Evolutionary conservation across 2,329 filamentous ascomycete genomes (phyloP).

Genomic region (Aureobasidium lini): DNA sequence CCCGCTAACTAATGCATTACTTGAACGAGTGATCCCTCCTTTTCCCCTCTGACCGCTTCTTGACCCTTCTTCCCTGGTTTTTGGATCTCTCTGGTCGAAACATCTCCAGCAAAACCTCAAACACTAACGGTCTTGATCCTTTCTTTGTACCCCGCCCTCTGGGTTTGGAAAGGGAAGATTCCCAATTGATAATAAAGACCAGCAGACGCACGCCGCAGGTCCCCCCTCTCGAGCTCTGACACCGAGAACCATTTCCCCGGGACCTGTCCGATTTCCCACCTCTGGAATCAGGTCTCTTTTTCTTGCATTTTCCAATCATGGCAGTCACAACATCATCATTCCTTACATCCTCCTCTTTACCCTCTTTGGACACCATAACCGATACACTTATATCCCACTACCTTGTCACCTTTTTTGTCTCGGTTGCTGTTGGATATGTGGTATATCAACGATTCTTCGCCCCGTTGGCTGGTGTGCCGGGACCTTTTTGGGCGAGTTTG

Average conservation of each 20-base stretch:
- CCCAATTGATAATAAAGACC: not conserved
- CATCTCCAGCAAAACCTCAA: no score
- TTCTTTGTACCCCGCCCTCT: not conserved
- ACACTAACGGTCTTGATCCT: no score
- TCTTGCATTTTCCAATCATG: slow-evolving; percentile 2
- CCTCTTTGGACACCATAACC: not conserved
- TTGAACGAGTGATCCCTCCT: not conserved
- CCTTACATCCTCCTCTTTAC: not conserved
- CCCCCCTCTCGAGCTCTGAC: not conserved
- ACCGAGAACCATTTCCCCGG: slow-evolving; percentile 2
- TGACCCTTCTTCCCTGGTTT: not conserved
- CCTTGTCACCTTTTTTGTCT: not conserved
- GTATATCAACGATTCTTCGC: slow-evolving; percentile 21
- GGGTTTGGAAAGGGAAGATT: not conserved
- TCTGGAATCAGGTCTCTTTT: not conserved
- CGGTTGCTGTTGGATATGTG: slow-evolving; percentile 16
- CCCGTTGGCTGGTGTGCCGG: slow-evolving; percentile 22
- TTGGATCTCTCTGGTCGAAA: not conserved
- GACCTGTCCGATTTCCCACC: not conserved
- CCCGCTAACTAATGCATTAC: slow-evolving; percentile 4
- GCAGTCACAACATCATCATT: not conserved
- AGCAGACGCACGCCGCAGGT: slow-evolving; percentile 4
- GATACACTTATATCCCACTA: not conserved
- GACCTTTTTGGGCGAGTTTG: slow-evolving; percentile 21
- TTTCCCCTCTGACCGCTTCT: not conserved